Percentiles rank a stretch among this genome's conserved stretches.
These are phyloP conservation scores for Proliferodiscus dingleyae DNA, from an alignment of 2,329 filamentous ascomycete species.

Conservation along the genomic window DNA sequence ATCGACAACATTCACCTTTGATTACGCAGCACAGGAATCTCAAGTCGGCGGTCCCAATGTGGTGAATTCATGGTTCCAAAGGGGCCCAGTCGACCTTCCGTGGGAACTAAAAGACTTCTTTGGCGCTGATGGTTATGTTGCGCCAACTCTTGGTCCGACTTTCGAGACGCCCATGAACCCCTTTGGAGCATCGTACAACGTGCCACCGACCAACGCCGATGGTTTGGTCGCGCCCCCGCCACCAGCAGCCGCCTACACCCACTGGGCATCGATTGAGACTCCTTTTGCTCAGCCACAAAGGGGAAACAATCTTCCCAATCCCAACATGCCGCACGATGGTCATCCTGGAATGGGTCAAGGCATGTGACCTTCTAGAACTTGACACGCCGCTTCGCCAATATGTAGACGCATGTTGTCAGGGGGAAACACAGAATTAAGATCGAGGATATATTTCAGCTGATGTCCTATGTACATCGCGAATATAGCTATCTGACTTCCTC, in stretches of 20 bases:
- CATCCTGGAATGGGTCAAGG: conserved; percentile 4
- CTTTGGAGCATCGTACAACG: conserved; percentile 11
- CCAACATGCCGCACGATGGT: not conserved
- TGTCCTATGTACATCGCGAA: not conserved
- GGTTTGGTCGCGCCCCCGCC: conserved; percentile 14
- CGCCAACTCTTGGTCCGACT: conserved; percentile 1
- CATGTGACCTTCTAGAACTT: not conserved
- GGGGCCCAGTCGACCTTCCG: conserved; percentile 20
- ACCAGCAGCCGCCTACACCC: conserved; percentile 20
- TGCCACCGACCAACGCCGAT: conserved; percentile 8
- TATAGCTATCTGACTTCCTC: not conserved
- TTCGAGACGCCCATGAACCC: conserved; percentile 4
- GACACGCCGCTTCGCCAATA: too few species aligned
- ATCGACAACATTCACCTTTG: conserved; percentile 17
- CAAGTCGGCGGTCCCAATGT: conserved; percentile 7
- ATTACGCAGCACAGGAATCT: conserved; percentile 12
- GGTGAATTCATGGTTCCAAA: conserved; percentile 25
- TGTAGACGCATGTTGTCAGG: too few species aligned
- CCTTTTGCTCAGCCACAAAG: conserved; percentile 15
- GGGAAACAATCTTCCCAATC: not conserved
- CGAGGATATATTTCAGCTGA: not conserved
- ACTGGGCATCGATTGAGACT: conserved; percentile 22
- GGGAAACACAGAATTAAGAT: too few species aligned
- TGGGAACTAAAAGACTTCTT: conserved; percentile 27
- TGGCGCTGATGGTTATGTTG: conserved; percentile 19